A percentile compares a stretch with the other conserved stretches of the same genome.
Evolutionary conservation across 2,329 filamentous ascomycete genomes (phyloP).

Genomic region (Phyllosticta ampelicida): DNA sequence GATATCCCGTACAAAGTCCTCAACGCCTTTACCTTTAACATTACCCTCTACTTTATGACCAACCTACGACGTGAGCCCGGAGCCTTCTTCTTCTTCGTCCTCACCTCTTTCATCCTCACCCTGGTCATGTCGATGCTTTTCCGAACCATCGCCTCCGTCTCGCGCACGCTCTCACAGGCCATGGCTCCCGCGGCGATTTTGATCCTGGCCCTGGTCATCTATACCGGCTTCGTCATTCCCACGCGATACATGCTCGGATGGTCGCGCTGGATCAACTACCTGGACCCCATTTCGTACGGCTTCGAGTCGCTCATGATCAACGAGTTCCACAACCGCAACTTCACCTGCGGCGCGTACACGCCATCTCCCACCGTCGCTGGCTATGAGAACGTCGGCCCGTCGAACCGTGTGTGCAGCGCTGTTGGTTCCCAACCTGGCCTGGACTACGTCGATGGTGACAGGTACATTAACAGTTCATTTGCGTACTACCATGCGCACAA

Average conservation of each 20-base stretch:
- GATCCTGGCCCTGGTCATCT: conserved; percentile 51
- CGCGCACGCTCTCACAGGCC: conserved; percentile 50
- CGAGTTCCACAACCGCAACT: conserved; percentile 58
- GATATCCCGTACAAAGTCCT: conserved; percentile 37
- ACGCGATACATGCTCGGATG: conserved; percentile 57
- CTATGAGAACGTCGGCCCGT: conserved; percentile 16
- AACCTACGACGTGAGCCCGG: conserved; percentile 35
- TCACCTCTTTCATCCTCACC: conserved; percentile 33
- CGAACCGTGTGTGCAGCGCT: conserved; percentile 20
- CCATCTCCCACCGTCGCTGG: conserved; percentile 23
- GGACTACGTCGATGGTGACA: conserved; percentile 21
- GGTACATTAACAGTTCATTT: conserved; percentile 13
- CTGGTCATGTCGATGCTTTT: conserved; percentile 37
- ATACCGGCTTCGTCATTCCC: conserved; percentile 46
- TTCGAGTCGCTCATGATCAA: conserved; percentile 71
- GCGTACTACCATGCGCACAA: conserved; percentile 19
- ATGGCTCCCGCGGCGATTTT: conserved; percentile 42
- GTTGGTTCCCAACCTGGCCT: conserved; percentile 23
- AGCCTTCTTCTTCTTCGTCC: conserved; percentile 38
- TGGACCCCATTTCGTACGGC: conserved; percentile 64
- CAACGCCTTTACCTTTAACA: conserved; percentile 32
- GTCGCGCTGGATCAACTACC: conserved; percentile 71
- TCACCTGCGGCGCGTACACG: conserved; percentile 33
- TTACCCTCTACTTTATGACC: conserved; percentile 42
- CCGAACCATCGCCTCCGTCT: conserved; percentile 49